Base-by-base conservation (phyloP, 352 stramenopile species). In the Pythium periplocum region DNA sequence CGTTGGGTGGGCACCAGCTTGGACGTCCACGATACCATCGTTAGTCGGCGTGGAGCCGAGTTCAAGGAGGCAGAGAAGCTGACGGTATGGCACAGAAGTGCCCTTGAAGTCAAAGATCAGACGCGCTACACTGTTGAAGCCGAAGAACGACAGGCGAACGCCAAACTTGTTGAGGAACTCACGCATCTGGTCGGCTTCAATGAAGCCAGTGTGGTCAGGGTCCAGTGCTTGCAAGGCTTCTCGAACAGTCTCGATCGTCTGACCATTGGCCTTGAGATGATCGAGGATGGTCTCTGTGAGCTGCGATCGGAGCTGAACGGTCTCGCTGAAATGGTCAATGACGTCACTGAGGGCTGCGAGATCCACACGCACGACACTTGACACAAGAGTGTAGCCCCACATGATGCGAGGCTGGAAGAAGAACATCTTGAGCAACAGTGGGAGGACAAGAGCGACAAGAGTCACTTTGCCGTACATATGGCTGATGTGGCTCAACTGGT, bases 121-220 rank as follows among this genome's bases (percentile, higher is more conserved):
- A 9, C 7, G 31, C 36, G 35, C 61, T 6, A 63, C 40, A 40
- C 48, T 45, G 55, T 68, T 68, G 60, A 68, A 68, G 17, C 59
- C 53, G 39, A 59, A 67, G 54, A 47, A 67, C 43, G 59, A 67
- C 17, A 67, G 32, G 35, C 62, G 48, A 39, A 33, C 60, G 8
- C 60, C 60, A 35, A 62, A 60, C 2, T 52, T 12, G 11, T 33
- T 49, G 41, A 68, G 38, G 2, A 62, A 42, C 10, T 51, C 44
- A 5, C 60, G 55, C 30, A 68, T 31, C 10, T 68, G 45, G 12
- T 68, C 55, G 4, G 61, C 32, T 26, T 61, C 53, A 17, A 66
- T 40, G 6, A 39, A 49, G 4, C 59, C 59, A 2, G 53, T 58
- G 1, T 17, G 4, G 2, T 6, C 37, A 0, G 38, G 43, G 53